phyloP scores from a whole-genome alignment of 2,329 filamentous ascomycete species.

The Microdochium paspali region DNA sequence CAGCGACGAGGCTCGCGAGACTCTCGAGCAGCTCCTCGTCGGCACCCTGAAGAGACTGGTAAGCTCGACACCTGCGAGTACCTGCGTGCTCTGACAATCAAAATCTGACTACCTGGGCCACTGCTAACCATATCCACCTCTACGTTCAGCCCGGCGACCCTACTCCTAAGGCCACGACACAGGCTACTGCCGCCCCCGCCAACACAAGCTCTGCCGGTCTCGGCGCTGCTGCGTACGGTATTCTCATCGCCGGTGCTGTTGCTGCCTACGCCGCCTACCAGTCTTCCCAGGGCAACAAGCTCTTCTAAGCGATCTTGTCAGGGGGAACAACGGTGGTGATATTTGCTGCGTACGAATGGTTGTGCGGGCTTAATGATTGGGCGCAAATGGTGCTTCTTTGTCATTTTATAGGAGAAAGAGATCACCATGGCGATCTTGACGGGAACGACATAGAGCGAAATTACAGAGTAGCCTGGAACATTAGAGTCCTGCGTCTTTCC shows the following conservation, averaged over 20 bases:
- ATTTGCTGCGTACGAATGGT: background rate
- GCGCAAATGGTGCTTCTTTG: background rate
- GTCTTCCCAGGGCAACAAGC: conserved; percentile 60
- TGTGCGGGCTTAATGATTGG: no score
- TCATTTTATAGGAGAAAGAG: background rate
- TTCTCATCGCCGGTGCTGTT: conserved; percentile 69
- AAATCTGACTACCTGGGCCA: no score
- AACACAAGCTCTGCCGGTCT: conserved; percentile 45
- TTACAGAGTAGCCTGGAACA: background rate
- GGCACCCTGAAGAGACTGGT: conserved; percentile 76
- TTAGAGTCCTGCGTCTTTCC: background rate
- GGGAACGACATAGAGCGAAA: background rate
- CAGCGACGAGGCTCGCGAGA: conserved; percentile 96
- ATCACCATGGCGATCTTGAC: background rate
- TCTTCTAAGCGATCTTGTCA: background rate
- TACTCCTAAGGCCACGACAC: conserved; percentile 49
- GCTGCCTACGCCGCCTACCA: conserved; percentile 76
- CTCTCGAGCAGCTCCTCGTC: conserved; percentile 67
- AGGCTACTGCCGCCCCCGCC: conserved; percentile 38
- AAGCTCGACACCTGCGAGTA: conserved; percentile 24
- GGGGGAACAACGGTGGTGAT: background rate
- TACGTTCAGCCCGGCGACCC: conserved; percentile 73
- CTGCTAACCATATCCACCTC: conserved; percentile 2
- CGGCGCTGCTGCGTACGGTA: conserved; percentile 71
- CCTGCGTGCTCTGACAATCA: no score